Evolutionary conservation across 805 yeast species (phyloP).

Genomic region (Candida caryicola): DNA sequence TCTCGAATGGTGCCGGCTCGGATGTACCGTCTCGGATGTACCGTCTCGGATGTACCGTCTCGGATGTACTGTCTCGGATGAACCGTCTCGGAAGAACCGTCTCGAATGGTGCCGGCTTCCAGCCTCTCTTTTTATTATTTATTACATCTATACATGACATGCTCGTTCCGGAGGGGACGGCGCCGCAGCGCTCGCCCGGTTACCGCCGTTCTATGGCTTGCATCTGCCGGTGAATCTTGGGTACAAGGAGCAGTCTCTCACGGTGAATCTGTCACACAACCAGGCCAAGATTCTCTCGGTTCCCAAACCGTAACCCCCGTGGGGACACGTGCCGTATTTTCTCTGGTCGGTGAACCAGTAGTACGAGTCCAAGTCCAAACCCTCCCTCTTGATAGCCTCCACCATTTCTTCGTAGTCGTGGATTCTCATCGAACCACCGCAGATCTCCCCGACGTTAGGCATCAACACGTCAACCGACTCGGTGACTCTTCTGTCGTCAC

Average conservation of each 20-base stretch:
- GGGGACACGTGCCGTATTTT: constrained; percentile 96
- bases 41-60: too few relatives aligned
- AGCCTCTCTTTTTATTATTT: too few relatives aligned
- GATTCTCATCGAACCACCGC: constrained; percentile 99
- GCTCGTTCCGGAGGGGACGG: too few relatives aligned
- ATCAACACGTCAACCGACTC: constrained; percentile 97
- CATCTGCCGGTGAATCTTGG: constrained; percentile 99
- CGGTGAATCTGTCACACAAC: constrained; percentile 97
- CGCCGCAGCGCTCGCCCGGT: too few relatives aligned
- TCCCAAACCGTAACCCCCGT: constrained; percentile 99
- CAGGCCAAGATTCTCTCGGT: constrained; percentile 98
- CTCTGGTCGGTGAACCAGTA: constrained; percentile 97
- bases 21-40: too few relatives aligned
- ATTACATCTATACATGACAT: too few relatives aligned
- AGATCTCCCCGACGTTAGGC: constrained; percentile 99
- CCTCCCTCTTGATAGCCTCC: constrained; percentile 92
- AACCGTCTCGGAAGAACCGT: too few relatives aligned
- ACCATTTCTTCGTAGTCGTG: constrained; percentile 74
- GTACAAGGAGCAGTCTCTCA: constrained; percentile 95
- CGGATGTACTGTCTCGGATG: too few relatives aligned
- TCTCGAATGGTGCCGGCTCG: too few relatives aligned
- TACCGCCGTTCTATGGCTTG: constrained; percentile 66
- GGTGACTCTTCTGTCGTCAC: constrained; percentile 89
- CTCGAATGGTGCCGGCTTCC: too few relatives aligned
- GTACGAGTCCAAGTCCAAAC: constrained; percentile 76